Evolutionary conservation across 78 protist species (phyloP).

Genomic region (Mantamonas sphyraenae): DNA sequence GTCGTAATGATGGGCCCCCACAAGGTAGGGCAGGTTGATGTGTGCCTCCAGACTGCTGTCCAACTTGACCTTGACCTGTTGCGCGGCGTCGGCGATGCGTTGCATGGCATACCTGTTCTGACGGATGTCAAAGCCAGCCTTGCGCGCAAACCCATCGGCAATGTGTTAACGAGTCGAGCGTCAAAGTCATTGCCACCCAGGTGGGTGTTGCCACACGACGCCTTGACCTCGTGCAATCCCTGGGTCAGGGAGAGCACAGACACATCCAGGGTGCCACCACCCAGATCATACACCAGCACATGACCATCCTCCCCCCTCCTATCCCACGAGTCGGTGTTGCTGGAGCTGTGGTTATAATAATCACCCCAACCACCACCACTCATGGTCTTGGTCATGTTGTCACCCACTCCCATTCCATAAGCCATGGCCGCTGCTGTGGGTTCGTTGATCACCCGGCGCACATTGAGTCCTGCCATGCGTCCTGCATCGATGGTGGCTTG

Average conservation of each 20-base stretch:
- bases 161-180: conserved; percentile 54
- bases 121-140: conserved; percentile 50
- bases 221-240: conserved; percentile 94
- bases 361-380: too few relatives aligned
- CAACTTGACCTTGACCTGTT: conserved; percentile 95
- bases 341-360: too few relatives aligned
- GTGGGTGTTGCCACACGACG: conserved; percentile 98
- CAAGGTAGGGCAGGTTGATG: conserved; percentile 95
- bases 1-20: too few relatives aligned
- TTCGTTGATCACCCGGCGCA: conserved; percentile 97
- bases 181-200: conserved; percentile 99
- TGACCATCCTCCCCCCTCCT: conserved; percentile 42
- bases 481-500: conserved; percentile 99
- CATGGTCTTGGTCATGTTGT: too few relatives aligned
- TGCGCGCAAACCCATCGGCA: conserved; percentile 48
- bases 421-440: conserved; percentile 99
- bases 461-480: conserved; percentile 90
- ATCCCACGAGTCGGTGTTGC: too few relatives aligned
- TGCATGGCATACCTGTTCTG: conserved; percentile 84
- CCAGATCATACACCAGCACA: conserved; percentile 92
- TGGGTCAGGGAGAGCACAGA: conserved; percentile 86
- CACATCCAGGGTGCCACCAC: conserved; percentile 99
- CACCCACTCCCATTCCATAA: conserved; percentile 75
- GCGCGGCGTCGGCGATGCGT: conserved; percentile 96
- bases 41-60: conserved; percentile 45